Conservation (phyloP, 805 yeast genomes). For the Metschnikowia continentalis region DNA sequence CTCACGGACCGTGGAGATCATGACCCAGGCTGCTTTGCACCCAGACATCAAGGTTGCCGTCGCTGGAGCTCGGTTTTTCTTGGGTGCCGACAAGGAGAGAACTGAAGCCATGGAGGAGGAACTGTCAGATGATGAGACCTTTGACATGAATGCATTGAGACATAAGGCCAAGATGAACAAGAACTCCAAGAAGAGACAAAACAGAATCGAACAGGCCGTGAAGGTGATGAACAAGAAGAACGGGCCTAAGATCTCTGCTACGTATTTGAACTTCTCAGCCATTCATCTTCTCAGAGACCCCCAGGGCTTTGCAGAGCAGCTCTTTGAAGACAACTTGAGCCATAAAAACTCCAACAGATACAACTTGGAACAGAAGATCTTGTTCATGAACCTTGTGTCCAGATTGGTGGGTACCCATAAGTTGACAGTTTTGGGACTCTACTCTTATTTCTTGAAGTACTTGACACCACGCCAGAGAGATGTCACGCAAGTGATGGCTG, state of each 20-base stretch:
- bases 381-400: conserved; percentile 81
- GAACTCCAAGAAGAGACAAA: conserved; percentile 73
- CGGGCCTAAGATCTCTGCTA: conserved; percentile 49
- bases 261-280: conserved; percentile 88
- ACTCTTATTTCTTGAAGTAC: conserved; percentile 83
- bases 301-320: conserved; percentile 90
- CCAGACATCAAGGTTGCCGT: conserved; percentile 81
- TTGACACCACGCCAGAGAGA: conserved; percentile 91
- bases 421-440: conserved; percentile 82
- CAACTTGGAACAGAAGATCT: conserved; percentile 82
- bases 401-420: conserved; percentile 93
- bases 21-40: conserved; percentile 93
- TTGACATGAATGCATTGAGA: conserved; percentile 67
- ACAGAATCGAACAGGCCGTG: conserved; percentile 72
- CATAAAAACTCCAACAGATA: conserved; percentile 67
- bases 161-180: conserved; percentile 84
- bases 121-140: conserved; percentile 63
- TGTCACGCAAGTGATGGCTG: conserved; percentile 95
- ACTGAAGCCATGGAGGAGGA: conserved; percentile 78
- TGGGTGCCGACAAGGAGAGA: conserved; percentile 93
- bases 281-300: conserved; percentile 93
- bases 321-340: conserved; percentile 68
- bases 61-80: conserved; percentile 86
- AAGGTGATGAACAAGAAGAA: conserved; percentile 59
- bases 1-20: conserved; percentile 91